Evolutionary conservation across 1,139 yeast genomes (phyloP), one percentile per base, ranked within the genome.

Genomic region (Kodamaea ohmeri): DNA sequence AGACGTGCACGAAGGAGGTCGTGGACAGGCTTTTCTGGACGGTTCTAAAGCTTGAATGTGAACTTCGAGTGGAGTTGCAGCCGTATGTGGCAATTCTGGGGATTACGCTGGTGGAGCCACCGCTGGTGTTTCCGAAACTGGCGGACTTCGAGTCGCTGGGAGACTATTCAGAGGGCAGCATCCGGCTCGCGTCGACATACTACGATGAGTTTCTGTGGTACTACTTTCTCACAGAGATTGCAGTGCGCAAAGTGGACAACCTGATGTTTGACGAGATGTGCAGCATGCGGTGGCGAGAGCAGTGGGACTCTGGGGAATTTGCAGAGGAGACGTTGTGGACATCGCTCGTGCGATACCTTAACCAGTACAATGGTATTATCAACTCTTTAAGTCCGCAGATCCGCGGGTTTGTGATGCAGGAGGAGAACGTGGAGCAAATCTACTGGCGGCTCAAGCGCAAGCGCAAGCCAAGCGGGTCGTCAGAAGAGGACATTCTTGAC

Each of bases 161-260:
- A 5, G 42, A 48, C 15, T 15, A 32, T 14, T 25, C 26, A 11
- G 45, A 61, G 63, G 58, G 57, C 14, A 56, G 65, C 36, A 32
- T 63, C 1, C 48, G 44, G 37, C 44, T 64, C 19, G 67, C 71
- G 1, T 47, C 53, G 22, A 59, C 46, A 39, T 70, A 47, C 42
- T 68, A 59, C 46, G 70, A 58, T 39, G 67, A 66, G 39, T 60
- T 66, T 37, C 60, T 73, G 15, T 73, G 78, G 78, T 69, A 70
- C 50, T 73, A 55, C 44, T 72, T 64, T 44, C 52, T 73, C 32
- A 72, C 78, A 0, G 78, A 73, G 46, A 60, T 72, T n/a, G 75
- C 75, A 0, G 63, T 71, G 6, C 51, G 78, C 25, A 72, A 70
- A 46, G 60, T 72, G 6, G 76, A 72, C 44, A 73, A 73, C 50